Evolutionary conservation across 208 protist species (phyloP).

Genomic region (Acanthamoeba polyphaga): DNA sequence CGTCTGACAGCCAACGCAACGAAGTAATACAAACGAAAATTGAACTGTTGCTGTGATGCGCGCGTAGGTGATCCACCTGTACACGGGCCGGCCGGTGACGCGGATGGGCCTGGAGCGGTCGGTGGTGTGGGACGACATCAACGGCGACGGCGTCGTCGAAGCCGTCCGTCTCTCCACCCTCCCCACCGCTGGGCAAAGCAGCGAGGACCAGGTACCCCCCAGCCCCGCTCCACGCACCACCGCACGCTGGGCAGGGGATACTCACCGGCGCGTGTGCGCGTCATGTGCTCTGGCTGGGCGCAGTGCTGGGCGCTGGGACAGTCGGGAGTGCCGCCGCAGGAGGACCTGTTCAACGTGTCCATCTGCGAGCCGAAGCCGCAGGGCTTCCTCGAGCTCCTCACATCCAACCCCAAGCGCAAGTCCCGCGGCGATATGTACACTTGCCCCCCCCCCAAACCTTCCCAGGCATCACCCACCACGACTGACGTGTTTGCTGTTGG

Average conservation of each 20-base stretch:
- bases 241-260: background rate
- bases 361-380: conserved; percentile 71
- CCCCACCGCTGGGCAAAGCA: background rate
- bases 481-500: background rate
- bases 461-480: too few relatives aligned
- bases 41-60: background rate
- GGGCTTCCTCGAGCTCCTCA: conserved; percentile 49
- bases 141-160: conserved; percentile 61
- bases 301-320: conserved; percentile 68
- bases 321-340: conserved; percentile 75
- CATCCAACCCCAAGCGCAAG: background rate
- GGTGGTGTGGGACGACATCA: conserved; percentile 58
- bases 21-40: background rate
- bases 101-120: conserved; percentile 32
- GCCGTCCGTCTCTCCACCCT: conserved; percentile 9
- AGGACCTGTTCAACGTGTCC: conserved; percentile 77
- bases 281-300: background rate
- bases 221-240: background rate
- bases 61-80: background rate
- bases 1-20: too few relatives aligned
- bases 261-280: background rate
- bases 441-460: background rate
- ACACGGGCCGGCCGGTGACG: conserved; percentile 16
- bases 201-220: conserved; percentile 4
- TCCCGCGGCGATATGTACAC: conserved; percentile 1